These are phyloP conservation scores for Fusarium phyllophilum DNA, from an alignment of 2,329 filamentous ascomycete genomes.

Conservation along the genomic window DNA sequence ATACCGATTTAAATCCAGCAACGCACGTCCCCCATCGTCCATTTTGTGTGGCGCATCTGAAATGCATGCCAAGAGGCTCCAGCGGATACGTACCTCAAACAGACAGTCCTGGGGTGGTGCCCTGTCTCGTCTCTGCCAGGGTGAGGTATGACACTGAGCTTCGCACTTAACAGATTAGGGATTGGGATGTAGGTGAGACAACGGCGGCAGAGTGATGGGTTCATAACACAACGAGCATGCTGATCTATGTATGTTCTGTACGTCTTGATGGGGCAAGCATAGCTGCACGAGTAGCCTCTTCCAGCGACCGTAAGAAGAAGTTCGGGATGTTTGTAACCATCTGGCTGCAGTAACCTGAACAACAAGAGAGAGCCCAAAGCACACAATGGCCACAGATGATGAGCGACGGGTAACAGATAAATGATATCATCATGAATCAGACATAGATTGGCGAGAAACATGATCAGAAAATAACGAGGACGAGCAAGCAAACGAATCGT, in stretches of 20 bases:
- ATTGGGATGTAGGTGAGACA: constrained; percentile 24
- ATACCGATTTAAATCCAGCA: constrained; percentile 35
- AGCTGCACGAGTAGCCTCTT: background rate
- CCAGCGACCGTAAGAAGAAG: background rate
- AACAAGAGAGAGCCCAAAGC: background rate
- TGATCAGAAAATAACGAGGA: background rate
- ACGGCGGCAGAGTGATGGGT: constrained; percentile 13
- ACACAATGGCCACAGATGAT: background rate
- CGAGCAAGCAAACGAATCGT: constrained; percentile 14
- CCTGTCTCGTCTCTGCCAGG: constrained; percentile 9
- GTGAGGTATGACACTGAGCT: constrained; percentile 19
- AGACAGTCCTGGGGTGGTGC: background rate
- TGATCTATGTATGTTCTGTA: background rate
- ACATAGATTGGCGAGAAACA: constrained; percentile 9
- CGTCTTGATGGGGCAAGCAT: background rate
- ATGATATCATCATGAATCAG: background rate
- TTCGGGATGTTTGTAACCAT: background rate
- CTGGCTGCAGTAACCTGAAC: background rate
- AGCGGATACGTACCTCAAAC: constrained; percentile 21
- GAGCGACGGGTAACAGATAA: background rate
- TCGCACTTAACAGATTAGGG: constrained; percentile 6
- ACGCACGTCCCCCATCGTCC: constrained; percentile 29
- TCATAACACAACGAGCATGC: constrained; percentile 7
- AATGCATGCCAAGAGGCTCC: constrained; percentile 23
- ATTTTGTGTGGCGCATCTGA: constrained; percentile 31